Conservation (phyloP, 768 basidiomycete genomes). For the Suillus luteus region DNA sequence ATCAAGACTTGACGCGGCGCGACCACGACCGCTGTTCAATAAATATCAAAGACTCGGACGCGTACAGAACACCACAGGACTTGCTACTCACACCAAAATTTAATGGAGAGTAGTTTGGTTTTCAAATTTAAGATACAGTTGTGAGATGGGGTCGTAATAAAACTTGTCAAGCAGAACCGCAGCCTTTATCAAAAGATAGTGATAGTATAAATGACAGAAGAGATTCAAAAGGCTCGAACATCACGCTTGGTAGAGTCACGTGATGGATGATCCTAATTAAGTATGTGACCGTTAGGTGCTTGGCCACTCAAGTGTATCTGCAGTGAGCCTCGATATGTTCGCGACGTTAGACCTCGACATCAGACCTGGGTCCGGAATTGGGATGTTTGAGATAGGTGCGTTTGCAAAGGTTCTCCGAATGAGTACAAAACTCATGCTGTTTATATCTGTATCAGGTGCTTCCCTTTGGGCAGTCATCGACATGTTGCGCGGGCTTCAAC, state of each 20-base stretch:
- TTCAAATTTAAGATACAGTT: neutral
- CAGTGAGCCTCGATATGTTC: slow-evolving; percentile 45
- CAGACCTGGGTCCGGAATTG: slow-evolving; percentile 72
- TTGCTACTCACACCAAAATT: neutral
- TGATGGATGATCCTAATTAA: neutral
- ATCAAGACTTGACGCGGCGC: neutral
- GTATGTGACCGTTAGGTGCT: slow-evolving; percentile 16
- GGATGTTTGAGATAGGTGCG: slow-evolving; percentile 75
- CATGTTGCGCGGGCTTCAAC: slow-evolving; percentile 61
- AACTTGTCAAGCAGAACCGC: neutral
- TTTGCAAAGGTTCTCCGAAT: slow-evolving; percentile 6
- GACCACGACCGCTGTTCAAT: neutral
- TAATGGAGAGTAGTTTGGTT: neutral
- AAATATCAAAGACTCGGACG: neutral
- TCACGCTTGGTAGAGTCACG: neutral
- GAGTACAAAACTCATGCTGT: neutral
- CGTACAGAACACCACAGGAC: neutral
- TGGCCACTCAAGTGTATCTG: neutral
- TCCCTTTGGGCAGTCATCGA: slow-evolving; percentile 82
- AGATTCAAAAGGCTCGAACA: neutral
- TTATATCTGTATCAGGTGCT: slow-evolving; percentile 46
- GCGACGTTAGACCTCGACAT: slow-evolving; percentile 75
- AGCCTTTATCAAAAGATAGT: neutral
- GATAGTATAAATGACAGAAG: neutral
- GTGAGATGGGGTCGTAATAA: neutral